Evolutionary conservation across 148 eudicot species (phyloP).

Genomic region (Euryodendron excelsum): DNA sequence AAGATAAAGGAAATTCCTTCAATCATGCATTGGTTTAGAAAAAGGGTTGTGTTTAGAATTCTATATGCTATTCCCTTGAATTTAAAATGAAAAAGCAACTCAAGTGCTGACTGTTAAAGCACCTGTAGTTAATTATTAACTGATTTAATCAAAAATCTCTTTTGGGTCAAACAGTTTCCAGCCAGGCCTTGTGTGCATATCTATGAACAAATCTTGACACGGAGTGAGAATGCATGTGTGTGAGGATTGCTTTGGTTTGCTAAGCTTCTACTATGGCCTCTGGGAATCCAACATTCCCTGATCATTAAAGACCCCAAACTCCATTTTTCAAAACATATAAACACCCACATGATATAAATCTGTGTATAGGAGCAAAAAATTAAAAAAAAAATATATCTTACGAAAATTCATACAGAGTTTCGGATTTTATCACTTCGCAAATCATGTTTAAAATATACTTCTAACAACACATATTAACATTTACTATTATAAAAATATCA

Average conservation of each 20-base stretch:
- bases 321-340: no score
- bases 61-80: constrained; percentile 13
- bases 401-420: no score
- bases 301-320: no score
- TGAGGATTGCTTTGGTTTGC: constrained; percentile 22
- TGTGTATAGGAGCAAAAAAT: no score
- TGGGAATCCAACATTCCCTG: constrained; percentile 45
- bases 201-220: background rate
- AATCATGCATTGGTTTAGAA: constrained; percentile 52
- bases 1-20: constrained; percentile 37
- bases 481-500: no score
- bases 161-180: constrained; percentile 8
- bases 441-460: no score
- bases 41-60: constrained; percentile 14
- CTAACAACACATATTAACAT: no score
- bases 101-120: constrained; percentile 37
- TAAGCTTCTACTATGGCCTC: constrained; percentile 15
- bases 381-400: no score
- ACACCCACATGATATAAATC: no score
- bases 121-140: constrained; percentile 17
- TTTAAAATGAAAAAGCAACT: constrained; percentile 19
- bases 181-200: background rate
- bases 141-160: background rate
- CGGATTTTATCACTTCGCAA: no score
- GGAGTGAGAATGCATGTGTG: constrained; percentile 8